A percentile compares a stretch with the other conserved stretches of the same genome.
Evolutionary conservation across 177 flowering plant species (phyloP).

Genomic region (Vitis hybrid): DNA sequence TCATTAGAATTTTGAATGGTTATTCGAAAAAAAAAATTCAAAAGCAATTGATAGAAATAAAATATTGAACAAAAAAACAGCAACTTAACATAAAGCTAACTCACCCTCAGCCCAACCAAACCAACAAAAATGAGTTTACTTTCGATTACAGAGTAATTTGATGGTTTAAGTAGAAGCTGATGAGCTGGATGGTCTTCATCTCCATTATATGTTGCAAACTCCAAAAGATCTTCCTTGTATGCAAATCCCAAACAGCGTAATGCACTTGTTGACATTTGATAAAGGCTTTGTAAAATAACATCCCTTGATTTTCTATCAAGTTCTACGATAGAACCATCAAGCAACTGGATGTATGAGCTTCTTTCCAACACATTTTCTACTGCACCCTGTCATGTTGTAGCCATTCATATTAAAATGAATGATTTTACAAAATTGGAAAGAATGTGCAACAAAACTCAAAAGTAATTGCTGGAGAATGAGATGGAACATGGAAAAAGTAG

Average conservation of each 20-base stretch:
- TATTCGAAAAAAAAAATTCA: neutral
- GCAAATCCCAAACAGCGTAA: slow-evolving; percentile 95
- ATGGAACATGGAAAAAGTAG: too few species aligned
- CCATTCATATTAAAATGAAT: neutral
- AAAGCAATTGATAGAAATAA: neutral
- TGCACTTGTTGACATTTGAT: slow-evolving; percentile 69
- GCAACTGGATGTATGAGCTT: slow-evolving; percentile 70
- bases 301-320: slow-evolving; percentile 50
- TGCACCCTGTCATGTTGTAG: slow-evolving; percentile 72
- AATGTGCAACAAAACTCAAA: too few species aligned
- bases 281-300: slow-evolving; percentile 46
- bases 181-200: slow-evolving; percentile 95
- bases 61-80: neutral
- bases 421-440: neutral
- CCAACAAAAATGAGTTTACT: slow-evolving; percentile 84
- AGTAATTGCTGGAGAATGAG: too few species aligned
- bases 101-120: slow-evolving; percentile 83
- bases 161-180: slow-evolving; percentile 65
- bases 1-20: neutral
- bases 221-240: slow-evolving; percentile 74
- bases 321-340: slow-evolving; percentile 69
- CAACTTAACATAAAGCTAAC: slow-evolving; percentile 18
- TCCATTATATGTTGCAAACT: slow-evolving; percentile 76
- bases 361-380: slow-evolving; percentile 89
- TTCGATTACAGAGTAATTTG: slow-evolving; percentile 78